phyloP scores from a whole-genome alignment of 2,329 filamentous ascomycete species.

The Botryotinia convoluta region DNA sequence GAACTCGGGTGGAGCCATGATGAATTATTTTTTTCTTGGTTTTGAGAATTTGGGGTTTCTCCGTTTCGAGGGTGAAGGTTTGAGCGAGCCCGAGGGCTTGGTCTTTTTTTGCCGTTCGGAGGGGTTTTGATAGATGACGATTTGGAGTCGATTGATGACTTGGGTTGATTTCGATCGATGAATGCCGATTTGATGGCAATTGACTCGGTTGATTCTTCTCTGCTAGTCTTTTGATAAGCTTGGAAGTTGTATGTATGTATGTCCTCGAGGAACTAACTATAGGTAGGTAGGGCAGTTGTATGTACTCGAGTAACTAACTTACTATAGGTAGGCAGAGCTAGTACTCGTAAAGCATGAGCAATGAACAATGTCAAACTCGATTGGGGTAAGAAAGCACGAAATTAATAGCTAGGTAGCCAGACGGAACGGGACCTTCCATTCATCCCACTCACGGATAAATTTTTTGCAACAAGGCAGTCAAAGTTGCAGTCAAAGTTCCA shows the following conservation, averaged over 20 bases:
- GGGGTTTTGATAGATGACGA: background rate
- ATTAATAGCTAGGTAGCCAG: too few species aligned
- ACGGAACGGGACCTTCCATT: background rate
- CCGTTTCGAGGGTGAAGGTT: background rate
- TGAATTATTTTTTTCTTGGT: background rate
- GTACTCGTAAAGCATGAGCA: background rate
- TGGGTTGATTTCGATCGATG: background rate
- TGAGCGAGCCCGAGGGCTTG: background rate
- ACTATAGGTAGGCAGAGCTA: background rate
- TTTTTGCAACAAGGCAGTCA: background rate
- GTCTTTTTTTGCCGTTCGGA: background rate
- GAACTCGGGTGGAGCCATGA: constrained; percentile 39
- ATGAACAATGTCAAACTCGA: background rate
- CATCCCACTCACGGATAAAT: background rate
- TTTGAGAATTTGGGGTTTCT: background rate
- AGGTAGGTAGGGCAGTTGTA: background rate
- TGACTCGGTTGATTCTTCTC: background rate
- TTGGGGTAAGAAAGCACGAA: background rate
- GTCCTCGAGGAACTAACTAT: background rate
- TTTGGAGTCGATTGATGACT: background rate
- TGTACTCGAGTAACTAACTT: background rate
- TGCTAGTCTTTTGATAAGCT: background rate
- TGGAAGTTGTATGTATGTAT: background rate
- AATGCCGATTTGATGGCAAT: background rate
- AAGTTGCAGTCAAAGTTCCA: background rate